These are phyloP conservation scores for Boletus huronensis DNA, from an alignment of 768 basidiomycete genomes.

Conservation along the genomic window DNA sequence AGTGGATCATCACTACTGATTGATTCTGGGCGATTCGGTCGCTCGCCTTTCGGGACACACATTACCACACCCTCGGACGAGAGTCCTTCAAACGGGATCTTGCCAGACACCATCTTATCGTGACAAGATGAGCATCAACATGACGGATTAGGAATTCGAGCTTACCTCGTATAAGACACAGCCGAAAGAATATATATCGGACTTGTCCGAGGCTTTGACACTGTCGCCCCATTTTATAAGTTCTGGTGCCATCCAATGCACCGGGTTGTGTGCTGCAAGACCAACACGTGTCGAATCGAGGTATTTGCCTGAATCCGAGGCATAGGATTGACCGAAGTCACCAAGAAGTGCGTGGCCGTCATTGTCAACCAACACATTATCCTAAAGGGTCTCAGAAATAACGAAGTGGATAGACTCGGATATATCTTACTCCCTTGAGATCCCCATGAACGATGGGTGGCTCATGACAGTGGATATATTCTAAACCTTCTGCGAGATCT, in stretches of 20 bases:
- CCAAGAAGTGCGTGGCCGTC: slow-evolving; percentile 14
- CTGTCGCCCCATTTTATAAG: slow-evolving; percentile 6
- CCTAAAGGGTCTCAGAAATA: slow-evolving; percentile 12
- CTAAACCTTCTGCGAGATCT: slow-evolving; percentile 21
- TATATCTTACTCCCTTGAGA: slow-evolving; percentile 34
- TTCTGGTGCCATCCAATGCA: slow-evolving; percentile 30
- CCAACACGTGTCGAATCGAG: slow-evolving; percentile 26
- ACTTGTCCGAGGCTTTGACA: slow-evolving; percentile 9
- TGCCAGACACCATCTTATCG: slow-evolving; percentile 19
- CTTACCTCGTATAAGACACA: slow-evolving; percentile 32
- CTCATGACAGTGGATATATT: slow-evolving; percentile 23
- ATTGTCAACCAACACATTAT: slow-evolving; percentile 23
- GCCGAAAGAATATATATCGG: slow-evolving; percentile 29
- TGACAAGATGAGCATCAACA: not conserved
- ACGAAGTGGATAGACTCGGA: not conserved
- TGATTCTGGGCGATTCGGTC: slow-evolving; percentile 6
- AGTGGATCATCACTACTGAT: slow-evolving; percentile 6
- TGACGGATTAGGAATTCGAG: not conserved
- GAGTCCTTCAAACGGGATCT: slow-evolving; percentile 8
- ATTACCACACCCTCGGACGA: not conserved
- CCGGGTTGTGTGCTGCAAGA: slow-evolving; percentile 2
- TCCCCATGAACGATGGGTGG: slow-evolving; percentile 40
- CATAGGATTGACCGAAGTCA: slow-evolving; percentile 29
- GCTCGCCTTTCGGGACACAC: not conserved
- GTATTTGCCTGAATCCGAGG: slow-evolving; percentile 21